phyloP scores from a whole-genome alignment of 2,329 filamentous ascomycete genomes.

The Xenoacremonium recifei region DNA sequence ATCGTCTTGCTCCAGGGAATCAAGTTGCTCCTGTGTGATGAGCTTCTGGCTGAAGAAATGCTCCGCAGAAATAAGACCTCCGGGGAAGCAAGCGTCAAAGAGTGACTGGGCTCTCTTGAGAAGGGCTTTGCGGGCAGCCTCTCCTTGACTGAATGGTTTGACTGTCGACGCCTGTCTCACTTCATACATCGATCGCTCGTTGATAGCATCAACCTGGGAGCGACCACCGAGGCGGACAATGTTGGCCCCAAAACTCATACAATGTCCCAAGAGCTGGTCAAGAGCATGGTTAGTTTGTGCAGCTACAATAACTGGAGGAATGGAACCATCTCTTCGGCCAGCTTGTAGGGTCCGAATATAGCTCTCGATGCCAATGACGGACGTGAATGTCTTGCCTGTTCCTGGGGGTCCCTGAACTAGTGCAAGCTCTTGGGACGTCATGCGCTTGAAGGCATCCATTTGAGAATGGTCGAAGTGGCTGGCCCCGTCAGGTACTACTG shows the following conservation, averaged over 20 bases:
- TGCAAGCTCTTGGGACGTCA: conserved; percentile 69
- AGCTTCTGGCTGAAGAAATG: conserved; percentile 54
- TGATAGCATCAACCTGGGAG: conserved; percentile 64
- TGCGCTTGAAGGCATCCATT: conserved; percentile 62
- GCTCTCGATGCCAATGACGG: conserved; percentile 61
- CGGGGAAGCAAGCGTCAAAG: conserved; percentile 29
- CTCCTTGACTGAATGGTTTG: conserved; percentile 5
- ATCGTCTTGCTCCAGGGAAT: conserved; percentile 41
- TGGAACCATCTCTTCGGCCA: conserved; percentile 19
- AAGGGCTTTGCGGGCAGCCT: conserved; percentile 8
- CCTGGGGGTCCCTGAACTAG: conserved; percentile 82
- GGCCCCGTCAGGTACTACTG: conserved; percentile 1
- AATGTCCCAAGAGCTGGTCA: conserved; percentile 72
- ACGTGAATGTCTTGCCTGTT: conserved; percentile 77
- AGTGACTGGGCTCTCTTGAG: conserved; percentile 8
- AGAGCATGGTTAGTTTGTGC: conserved; percentile 91
- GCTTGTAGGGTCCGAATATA: conserved; percentile 52
- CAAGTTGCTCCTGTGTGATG: conserved; percentile 61
- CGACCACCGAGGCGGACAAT: conserved; percentile 65
- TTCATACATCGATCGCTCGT: conserved; percentile 64
- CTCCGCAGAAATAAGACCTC: conserved; percentile 50
- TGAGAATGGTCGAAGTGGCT: conserved; percentile 68
- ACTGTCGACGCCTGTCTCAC: conserved; percentile 39
- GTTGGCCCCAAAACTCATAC: conserved; percentile 51
- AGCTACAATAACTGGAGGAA: conserved; percentile 67